phyloP scores from a whole-genome alignment of 352 stramenopile species.

The Phytophthora uliginosa region DNA sequence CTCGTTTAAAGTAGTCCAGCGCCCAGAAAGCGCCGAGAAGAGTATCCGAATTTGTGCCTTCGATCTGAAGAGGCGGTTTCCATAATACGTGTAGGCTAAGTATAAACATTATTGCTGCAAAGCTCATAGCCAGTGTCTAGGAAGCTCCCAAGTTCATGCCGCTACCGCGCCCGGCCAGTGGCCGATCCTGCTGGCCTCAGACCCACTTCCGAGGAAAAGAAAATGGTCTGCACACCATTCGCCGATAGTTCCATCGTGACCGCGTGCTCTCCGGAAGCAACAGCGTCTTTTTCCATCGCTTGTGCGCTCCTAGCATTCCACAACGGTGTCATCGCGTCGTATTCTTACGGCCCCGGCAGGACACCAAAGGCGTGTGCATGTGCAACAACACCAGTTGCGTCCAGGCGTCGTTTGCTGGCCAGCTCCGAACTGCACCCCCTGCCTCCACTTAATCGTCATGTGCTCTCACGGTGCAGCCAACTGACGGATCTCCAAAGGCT shows the following conservation, averaged over 20 bases:
- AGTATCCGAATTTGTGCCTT: no score
- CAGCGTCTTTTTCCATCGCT: no score
- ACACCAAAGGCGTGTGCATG: no score
- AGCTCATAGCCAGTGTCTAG: neutral
- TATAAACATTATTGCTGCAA: neutral
- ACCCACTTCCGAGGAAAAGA: conserved; percentile 1
- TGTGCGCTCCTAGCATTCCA: no score
- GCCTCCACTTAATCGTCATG: conserved; percentile 47
- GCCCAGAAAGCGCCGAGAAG: no score
- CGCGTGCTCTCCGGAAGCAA: conserved; percentile 16
- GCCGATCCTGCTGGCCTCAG: conserved; percentile 4
- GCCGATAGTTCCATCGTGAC: conserved; percentile 38
- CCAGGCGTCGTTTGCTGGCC: conserved; percentile 19
- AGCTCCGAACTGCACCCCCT: conserved; percentile 49
- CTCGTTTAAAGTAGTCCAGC: no score
- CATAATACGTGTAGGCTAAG: neutral
- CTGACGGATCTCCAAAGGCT: conserved; percentile 57
- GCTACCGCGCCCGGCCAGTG: neutral
- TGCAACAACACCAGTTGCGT: no score
- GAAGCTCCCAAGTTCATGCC: conserved; percentile 13
- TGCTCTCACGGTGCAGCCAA: conserved; percentile 64
- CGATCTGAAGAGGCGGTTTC: no score
- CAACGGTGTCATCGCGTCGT: no score
- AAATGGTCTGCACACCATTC: conserved; percentile 48
- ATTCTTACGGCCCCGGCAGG: no score